A percentile compares a stretch with the other conserved stretches of the same genome.
These are phyloP conservation scores for Larix kaempferi DNA, from an alignment of 75 land plant genomes.

Conservation along the genomic window DNA sequence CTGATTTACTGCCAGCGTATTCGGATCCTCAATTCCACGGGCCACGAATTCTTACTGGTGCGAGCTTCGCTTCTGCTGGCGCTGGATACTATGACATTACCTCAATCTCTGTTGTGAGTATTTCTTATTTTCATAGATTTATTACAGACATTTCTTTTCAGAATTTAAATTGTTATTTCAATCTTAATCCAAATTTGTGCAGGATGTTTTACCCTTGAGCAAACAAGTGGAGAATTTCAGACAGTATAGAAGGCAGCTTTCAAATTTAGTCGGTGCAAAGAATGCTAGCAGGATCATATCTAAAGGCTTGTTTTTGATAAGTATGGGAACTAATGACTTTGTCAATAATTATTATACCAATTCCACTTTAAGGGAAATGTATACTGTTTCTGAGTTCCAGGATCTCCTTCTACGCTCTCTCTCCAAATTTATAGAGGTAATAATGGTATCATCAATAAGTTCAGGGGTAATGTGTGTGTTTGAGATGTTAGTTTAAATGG, in stretches of 20 bases:
- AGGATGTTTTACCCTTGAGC: slow-evolving; percentile 32
- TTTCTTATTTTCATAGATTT: neutral
- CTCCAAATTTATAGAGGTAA: neutral
- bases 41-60: neutral
- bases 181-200: neutral
- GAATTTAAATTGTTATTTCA: neutral
- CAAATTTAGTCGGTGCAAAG: no score
- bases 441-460: neutral
- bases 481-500: no score
- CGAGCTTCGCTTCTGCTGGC: neutral
- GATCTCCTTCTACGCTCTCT: slow-evolving; percentile 12
- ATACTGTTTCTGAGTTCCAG: slow-evolving; percentile 22
- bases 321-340: slow-evolving; percentile 53
- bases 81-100: neutral
- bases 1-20: neutral
- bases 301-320: slow-evolving; percentile 24
- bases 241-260: no score
- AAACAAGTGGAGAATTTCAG: neutral
- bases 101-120: neutral
- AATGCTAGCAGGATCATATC: slow-evolving; percentile 16
- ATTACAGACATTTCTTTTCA: neutral
- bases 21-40: neutral
- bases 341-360: slow-evolving; percentile 18
- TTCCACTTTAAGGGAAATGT: slow-evolving; percentile 11
- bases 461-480: no score